phyloP scores from a whole-genome alignment of 1,139 yeast species.

The Wickerhamiella infanticola region DNA sequence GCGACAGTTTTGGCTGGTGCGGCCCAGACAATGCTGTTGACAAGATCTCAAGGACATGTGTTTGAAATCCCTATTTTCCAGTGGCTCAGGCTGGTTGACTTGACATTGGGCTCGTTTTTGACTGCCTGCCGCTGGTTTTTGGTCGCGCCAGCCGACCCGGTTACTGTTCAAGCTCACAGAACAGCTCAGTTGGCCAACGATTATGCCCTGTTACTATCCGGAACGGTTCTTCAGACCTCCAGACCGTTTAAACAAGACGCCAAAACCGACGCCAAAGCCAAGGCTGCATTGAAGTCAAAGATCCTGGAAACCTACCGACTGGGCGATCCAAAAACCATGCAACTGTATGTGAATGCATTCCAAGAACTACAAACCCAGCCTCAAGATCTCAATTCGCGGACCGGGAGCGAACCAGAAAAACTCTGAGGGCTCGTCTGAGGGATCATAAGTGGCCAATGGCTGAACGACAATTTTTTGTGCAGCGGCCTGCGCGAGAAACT shows the following conservation, averaged over 20 bases:
- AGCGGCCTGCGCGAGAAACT: not conserved
- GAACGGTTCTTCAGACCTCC: not conserved
- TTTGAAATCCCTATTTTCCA: not conserved
- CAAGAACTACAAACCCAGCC: not conserved
- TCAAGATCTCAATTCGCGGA: constrained; percentile 2
- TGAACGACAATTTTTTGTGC: not conserved
- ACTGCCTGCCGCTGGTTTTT: not conserved
- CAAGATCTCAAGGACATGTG: not conserved
- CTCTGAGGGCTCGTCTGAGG: not conserved
- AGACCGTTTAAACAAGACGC: not conserved
- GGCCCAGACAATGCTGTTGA: not conserved
- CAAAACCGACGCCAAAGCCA: not conserved
- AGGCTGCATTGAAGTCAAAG: not conserved
- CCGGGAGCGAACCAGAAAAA: constrained; percentile 3
- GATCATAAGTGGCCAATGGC: not conserved
- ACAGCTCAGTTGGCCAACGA: not conserved
- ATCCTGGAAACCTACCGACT: not conserved
- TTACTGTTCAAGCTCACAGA: not conserved
- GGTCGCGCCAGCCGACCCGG: not conserved
- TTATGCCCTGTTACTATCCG: not conserved
- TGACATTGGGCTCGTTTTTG: not conserved
- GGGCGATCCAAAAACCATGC: not conserved
- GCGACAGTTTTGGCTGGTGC: not conserved
- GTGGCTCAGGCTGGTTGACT: not conserved
- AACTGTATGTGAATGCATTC: not conserved